These are phyloP conservation scores for Saturnispora quitensis DNA, from an alignment of 805 yeast species.

Conservation along the genomic window DNA sequence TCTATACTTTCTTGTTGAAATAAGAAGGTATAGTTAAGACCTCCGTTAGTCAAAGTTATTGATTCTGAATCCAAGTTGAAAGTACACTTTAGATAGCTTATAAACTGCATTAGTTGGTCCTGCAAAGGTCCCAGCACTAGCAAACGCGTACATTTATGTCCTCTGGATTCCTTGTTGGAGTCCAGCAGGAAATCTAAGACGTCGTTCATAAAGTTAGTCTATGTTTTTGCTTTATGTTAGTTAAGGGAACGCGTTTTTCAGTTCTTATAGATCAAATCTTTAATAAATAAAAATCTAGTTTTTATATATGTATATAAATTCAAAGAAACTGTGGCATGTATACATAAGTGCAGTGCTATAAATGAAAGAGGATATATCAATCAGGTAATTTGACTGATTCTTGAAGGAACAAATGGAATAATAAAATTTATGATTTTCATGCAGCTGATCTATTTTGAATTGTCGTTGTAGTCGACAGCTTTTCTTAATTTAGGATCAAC, in stretches of 20 bases:
- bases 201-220: background rate
- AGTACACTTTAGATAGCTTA: background rate
- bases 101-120: background rate
- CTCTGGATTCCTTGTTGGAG: background rate
- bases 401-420: background rate
- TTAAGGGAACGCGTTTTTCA: background rate
- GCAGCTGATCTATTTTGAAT: conserved; percentile 16
- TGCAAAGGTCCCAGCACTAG: background rate
- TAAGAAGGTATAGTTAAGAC: conserved; percentile 7
- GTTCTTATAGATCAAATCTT: background rate
- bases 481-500: conserved; percentile 28
- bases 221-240: background rate
- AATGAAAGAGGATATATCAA: background rate
- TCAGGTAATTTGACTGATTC: background rate
- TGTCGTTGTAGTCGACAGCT: conserved; percentile 26
- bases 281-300: background rate
- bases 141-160: background rate
- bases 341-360: background rate
- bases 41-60: background rate
- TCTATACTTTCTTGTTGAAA: background rate
- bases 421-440: background rate
- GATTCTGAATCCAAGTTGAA: background rate
- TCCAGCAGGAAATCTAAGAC: background rate
- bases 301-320: background rate
- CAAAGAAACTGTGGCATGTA: background rate